These are phyloP conservation scores for Ilex aquifolium DNA, from an alignment of 257 asterid genomes.

Conservation along the genomic window DNA sequence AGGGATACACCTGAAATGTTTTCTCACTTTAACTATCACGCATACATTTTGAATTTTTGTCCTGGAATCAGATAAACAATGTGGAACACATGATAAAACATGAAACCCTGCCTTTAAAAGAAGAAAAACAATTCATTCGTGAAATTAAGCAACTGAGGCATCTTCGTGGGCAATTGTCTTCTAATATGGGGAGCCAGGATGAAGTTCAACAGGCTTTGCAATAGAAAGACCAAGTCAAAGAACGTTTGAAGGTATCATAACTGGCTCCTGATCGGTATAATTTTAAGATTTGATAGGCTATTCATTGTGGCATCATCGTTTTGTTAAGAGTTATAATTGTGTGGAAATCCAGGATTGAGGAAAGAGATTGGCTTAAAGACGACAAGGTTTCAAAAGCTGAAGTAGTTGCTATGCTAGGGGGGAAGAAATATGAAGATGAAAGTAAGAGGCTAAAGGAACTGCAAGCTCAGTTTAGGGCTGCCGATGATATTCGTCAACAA, in stretches of 20 bases:
- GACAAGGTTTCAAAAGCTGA: constrained; percentile 51
- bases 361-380: constrained; percentile 77
- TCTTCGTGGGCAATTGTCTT: constrained; percentile 76
- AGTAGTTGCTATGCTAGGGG: constrained; percentile 50
- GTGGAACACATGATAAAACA: constrained; percentile 80
- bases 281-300: neutral
- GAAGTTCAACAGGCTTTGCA: constrained; percentile 87
- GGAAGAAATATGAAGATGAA: constrained; percentile 57
- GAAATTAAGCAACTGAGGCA: constrained; percentile 92
- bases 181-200: constrained; percentile 73
- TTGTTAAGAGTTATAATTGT: neutral
- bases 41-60: neutral
- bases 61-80: constrained; percentile 44
- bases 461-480: no score
- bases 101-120: constrained; percentile 76
- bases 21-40: neutral
- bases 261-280: constrained; percentile 6
- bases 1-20: neutral
- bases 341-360: constrained; percentile 21
- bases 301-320: no score
- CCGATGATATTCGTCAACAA: no score
- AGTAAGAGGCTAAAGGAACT: constrained; percentile 58
- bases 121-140: constrained; percentile 76
- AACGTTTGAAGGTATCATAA: constrained; percentile 59
- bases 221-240: constrained; percentile 66